Evolutionary conservation across 176 grass and related monocot genomes (phyloP).

Genomic region (Oryza meyeriana): DNA sequence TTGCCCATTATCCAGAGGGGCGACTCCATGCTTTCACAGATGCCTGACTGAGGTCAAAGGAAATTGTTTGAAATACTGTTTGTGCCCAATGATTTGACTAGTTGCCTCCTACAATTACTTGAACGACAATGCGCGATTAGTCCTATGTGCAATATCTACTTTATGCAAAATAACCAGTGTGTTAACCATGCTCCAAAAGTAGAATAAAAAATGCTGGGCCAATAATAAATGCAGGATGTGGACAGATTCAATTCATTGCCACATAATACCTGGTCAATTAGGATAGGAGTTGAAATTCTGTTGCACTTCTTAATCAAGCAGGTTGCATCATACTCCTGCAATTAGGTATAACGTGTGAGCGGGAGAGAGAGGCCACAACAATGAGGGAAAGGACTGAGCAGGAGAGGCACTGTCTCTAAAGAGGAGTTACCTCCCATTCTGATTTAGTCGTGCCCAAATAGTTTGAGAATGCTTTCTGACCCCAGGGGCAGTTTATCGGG

Average conservation of each 20-base stretch:
- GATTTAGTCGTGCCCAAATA: conserved; percentile 77
- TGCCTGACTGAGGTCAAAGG: background rate
- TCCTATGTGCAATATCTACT: background rate
- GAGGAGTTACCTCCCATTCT: conserved; percentile 67
- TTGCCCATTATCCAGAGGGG: conserved; percentile 2
- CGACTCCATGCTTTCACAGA: background rate
- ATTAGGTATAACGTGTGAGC: background rate
- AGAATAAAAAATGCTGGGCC: background rate
- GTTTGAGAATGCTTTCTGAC: conserved; percentile 98
- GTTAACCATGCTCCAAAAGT: background rate
- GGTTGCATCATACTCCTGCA: conserved; percentile 88
- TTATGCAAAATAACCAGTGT: background rate
- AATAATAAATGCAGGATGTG: background rate
- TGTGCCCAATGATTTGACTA: background rate
- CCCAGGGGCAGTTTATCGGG: conserved; percentile 87
- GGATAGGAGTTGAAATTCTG: conserved; percentile 60
- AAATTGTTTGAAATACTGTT: background rate
- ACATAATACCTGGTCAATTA: conserved; percentile 90
- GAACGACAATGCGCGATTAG: background rate
- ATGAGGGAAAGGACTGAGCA: background rate
- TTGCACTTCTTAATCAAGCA: conserved; percentile 64
- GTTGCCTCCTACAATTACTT: background rate
- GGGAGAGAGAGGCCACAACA: background rate
- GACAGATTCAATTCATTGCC: background rate
- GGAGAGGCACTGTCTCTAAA: background rate